phyloP scores from a whole-genome alignment of 2,329 filamentous ascomycete species.

The Aspergillus sclerotialis region DNA sequence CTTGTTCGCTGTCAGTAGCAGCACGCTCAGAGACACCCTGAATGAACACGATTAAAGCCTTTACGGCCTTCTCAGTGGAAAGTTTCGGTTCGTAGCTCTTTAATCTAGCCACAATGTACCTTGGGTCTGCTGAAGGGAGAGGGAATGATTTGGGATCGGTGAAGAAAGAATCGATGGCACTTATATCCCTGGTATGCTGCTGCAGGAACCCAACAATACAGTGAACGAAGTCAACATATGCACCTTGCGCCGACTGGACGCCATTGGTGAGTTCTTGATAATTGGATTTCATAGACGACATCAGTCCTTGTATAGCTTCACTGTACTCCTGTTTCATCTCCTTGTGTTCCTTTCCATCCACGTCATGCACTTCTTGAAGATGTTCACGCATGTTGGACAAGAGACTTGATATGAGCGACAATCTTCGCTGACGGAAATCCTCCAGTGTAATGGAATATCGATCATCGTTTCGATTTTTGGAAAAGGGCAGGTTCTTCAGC shows the following conservation, averaged over 20 bases:
- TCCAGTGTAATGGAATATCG: constrained; percentile 42
- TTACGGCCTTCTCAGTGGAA: constrained; percentile 41
- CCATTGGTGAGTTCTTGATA: constrained; percentile 47
- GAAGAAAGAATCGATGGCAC: constrained; percentile 52
- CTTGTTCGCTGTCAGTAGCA: constrained; percentile 50
- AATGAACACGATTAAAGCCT: constrained; percentile 52
- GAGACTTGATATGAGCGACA: constrained; percentile 50
- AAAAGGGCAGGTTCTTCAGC: constrained; percentile 54
- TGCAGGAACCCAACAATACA: constrained; percentile 53
- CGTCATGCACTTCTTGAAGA: constrained; percentile 31
- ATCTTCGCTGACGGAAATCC: constrained; percentile 49
- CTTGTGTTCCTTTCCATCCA: constrained; percentile 28
- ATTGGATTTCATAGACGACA: constrained; percentile 55
- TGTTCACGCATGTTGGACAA: constrained; percentile 54
- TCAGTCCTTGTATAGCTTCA: constrained; percentile 48
- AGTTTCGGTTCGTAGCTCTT: constrained; percentile 54
- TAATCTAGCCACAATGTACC: constrained; percentile 55
- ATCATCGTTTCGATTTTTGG: constrained; percentile 26
- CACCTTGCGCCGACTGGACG: constrained; percentile 34
- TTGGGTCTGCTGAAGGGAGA: constrained; percentile 52
- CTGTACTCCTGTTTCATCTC: constrained; percentile 39
- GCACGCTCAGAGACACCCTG: constrained; percentile 54
- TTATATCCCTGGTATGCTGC: constrained; percentile 52
- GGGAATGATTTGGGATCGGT: constrained; percentile 55
- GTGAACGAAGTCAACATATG: constrained; percentile 58